Conservation (phyloP, 2,329 filamentous ascomycete genomes). For the Phialophora macrospora region DNA sequence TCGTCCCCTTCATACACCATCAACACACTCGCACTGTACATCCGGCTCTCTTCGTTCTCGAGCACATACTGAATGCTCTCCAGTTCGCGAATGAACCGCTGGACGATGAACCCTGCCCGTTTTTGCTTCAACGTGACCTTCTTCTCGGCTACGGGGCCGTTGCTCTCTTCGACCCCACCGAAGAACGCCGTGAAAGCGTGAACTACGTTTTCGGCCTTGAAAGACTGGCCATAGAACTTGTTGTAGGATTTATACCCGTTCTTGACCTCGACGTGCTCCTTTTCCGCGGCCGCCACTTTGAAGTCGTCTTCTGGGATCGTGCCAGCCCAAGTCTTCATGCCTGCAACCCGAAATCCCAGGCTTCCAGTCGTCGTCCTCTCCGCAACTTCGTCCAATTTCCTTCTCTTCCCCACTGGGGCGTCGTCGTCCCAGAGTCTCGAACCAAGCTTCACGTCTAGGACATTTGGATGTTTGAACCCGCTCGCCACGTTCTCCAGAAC, state of each 20-base stretch:
- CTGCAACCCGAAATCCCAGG: constrained; percentile 68
- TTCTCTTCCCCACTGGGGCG: constrained; percentile 54
- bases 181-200: constrained; percentile 65
- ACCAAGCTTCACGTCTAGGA: constrained; percentile 92
- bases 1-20: constrained; percentile 70
- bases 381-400: constrained; percentile 34
- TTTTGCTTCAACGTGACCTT: constrained; percentile 42
- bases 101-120: constrained; percentile 51
- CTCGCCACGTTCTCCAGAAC: constrained; percentile 83
- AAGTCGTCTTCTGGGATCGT: constrained; percentile 22
- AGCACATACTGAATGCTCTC: constrained; percentile 54
- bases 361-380: constrained; percentile 41
- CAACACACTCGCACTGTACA: constrained; percentile 69
- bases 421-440: constrained; percentile 81
- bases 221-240: constrained; percentile 68
- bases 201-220: constrained; percentile 59
- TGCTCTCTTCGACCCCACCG: constrained; percentile 39
- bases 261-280: constrained; percentile 42
- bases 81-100: constrained; percentile 50
- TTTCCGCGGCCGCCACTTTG: constrained; percentile 42
- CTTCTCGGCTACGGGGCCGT: constrained; percentile 4
- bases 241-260: constrained; percentile 65
- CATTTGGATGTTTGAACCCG: constrained; percentile 83
- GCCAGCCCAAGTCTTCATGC: constrained; percentile 65
- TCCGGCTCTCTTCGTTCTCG: constrained; percentile 65